phyloP scores from a whole-genome alignment of 306 rosid genomes.

The Pyrus betulifolia region DNA sequence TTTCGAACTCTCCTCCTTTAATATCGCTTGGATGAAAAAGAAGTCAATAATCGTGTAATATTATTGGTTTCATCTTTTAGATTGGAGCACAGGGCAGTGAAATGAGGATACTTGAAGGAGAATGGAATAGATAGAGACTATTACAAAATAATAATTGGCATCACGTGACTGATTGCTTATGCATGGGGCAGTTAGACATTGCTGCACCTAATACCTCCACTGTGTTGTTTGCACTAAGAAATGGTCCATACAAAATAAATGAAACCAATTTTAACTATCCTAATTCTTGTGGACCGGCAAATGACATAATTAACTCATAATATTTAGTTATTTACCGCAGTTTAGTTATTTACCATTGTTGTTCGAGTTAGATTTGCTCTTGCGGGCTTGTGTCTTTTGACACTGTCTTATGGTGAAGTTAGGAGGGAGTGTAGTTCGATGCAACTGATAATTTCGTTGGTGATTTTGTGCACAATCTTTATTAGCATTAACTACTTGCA shows the following conservation, averaged over 20 bases:
- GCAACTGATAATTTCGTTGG: neutral
- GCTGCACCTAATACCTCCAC: slow-evolving; percentile 8
- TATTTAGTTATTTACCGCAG: neutral
- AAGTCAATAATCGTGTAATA: too few species aligned
- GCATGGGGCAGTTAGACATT: slow-evolving; percentile 4
- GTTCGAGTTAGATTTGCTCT: neutral
- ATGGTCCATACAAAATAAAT: slow-evolving; percentile 13
- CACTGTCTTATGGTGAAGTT: neutral
- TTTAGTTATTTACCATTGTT: neutral
- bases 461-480: neutral
- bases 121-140: neutral
- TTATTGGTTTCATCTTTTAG: neutral
- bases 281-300: neutral
- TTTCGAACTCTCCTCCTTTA: too few species aligned
- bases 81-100: neutral
- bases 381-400: neutral
- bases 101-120: neutral
- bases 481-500: too few species aligned
- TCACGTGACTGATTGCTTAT: neutral
- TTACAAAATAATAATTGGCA: neutral
- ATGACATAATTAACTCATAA: neutral
- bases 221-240: neutral
- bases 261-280: slow-evolving; percentile 6
- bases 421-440: neutral
- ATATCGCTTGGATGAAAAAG: too few species aligned